These are phyloP conservation scores for Chalciporus sp. DNA, from an alignment of 1,284 basidiomycete species.

Conservation along the genomic window DNA sequence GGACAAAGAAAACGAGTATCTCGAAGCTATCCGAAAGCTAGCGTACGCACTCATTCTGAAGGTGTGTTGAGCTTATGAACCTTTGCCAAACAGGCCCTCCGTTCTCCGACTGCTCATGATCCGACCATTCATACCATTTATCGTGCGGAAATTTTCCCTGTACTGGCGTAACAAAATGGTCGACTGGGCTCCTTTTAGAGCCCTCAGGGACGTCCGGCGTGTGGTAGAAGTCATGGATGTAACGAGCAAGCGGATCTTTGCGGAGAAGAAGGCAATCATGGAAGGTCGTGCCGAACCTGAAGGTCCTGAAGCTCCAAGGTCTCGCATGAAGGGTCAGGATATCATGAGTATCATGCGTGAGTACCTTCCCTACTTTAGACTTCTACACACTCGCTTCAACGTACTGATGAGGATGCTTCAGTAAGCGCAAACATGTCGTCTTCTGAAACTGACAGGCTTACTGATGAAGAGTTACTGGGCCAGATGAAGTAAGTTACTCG, in stretches of 20 bases:
- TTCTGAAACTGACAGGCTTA: conserved; percentile 30
- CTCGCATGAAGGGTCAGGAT: conserved; percentile 40
- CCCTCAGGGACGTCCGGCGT: conserved; percentile 46
- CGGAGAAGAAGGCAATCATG: conserved; percentile 37
- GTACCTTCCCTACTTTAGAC: conserved; percentile 17
- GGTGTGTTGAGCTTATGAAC: neutral
- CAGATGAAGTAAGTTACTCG: conserved; percentile 33
- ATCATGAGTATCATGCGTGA: conserved; percentile 53
- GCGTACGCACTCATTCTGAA: conserved; percentile 38
- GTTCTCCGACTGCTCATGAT: conserved; percentile 47
- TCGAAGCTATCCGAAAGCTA: conserved; percentile 48
- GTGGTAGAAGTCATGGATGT: conserved; percentile 52
- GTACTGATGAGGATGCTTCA: conserved; percentile 10
- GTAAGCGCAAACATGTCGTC: conserved; percentile 36
- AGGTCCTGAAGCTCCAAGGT: conserved; percentile 10
- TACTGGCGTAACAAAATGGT: conserved; percentile 48
- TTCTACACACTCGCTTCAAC: neutral
- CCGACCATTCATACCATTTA: conserved; percentile 50
- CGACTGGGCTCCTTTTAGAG: conserved; percentile 43
- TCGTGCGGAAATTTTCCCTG: conserved; percentile 44
- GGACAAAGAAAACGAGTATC: conserved; percentile 46
- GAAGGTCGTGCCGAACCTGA: conserved; percentile 23
- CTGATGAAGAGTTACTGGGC: conserved; percentile 36
- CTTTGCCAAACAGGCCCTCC: conserved; percentile 40
- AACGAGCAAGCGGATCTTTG: conserved; percentile 44